Percentiles rank a stretch among this genome's conserved stretches.
These are phyloP conservation scores for Rutstroemia sp. DNA, from an alignment of 2,329 filamentous ascomycete genomes.

Conservation along the genomic window DNA sequence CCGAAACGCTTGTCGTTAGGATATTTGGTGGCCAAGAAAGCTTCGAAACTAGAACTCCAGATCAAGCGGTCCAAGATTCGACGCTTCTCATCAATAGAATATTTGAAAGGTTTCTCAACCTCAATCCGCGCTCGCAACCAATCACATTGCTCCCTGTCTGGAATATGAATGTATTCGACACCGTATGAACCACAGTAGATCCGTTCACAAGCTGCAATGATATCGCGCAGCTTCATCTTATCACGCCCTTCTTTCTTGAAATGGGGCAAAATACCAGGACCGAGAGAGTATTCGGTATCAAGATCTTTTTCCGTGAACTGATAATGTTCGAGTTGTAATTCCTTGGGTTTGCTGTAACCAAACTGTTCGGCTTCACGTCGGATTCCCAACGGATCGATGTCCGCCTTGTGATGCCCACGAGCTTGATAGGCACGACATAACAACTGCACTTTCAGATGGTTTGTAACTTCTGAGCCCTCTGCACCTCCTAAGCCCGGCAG, in stretches of 20 bases:
- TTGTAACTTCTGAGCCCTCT: slow-evolving; percentile 76
- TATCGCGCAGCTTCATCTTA: slow-evolving; percentile 96
- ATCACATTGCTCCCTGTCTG: slow-evolving; percentile 94
- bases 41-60: slow-evolving; percentile 97
- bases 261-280: slow-evolving; percentile 88
- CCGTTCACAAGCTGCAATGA: slow-evolving; percentile 85
- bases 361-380: slow-evolving; percentile 78
- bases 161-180: slow-evolving; percentile 98
- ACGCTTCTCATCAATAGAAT: slow-evolving; percentile 96
- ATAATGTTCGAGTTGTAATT: slow-evolving; percentile 89
- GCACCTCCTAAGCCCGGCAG: slow-evolving; percentile 62
- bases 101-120: slow-evolving; percentile 91
- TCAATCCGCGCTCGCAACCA: slow-evolving; percentile 95
- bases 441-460: slow-evolving; percentile 96
- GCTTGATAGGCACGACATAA: slow-evolving; percentile 97
- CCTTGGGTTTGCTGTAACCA: slow-evolving; percentile 81
- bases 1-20: slow-evolving; percentile 99
- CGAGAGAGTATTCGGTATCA: slow-evolving; percentile 83
- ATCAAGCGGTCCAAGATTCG: slow-evolving; percentile 95
- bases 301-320: slow-evolving; percentile 92
- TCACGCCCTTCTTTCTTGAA: slow-evolving; percentile 84
- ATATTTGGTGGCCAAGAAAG: slow-evolving; percentile 93
- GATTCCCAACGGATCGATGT: slow-evolving; percentile 93
- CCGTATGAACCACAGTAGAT: slow-evolving; percentile 98
- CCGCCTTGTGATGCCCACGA: slow-evolving; percentile 95